Evolutionary conservation across 2,329 filamentous ascomycete species (phyloP).

Genomic region (Teratosphaeriaceae sp.): DNA sequence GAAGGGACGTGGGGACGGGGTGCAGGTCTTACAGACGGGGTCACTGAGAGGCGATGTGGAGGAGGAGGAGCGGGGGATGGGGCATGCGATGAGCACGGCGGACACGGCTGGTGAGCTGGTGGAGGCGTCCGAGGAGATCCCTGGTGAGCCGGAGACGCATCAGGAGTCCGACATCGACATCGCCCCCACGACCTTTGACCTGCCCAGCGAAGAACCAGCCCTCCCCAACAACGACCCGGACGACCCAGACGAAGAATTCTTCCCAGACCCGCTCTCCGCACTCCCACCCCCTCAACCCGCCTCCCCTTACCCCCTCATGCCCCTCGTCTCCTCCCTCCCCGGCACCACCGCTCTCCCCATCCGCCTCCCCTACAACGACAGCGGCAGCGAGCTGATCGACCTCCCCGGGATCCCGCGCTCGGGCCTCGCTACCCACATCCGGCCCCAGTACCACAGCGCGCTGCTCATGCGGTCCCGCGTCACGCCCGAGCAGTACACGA

Average conservation of each 20-base stretch:
- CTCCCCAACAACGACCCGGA: background rate
- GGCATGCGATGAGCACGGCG: background rate
- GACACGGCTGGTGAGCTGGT: slow-evolving; percentile 5
- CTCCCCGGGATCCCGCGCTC: slow-evolving; percentile 77
- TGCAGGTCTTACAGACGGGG: slow-evolving; percentile 38
- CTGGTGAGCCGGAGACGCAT: background rate
- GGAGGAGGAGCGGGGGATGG: background rate
- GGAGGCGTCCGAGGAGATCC: background rate
- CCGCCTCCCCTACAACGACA: slow-evolving; percentile 78
- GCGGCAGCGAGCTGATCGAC: slow-evolving; percentile 86
- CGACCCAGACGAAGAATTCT: slow-evolving; percentile 13
- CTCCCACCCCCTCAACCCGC: slow-evolving; percentile 71
- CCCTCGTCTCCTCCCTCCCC: slow-evolving; percentile 75
- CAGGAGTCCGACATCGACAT: too few species aligned
- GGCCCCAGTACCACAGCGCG: slow-evolving; percentile 55
- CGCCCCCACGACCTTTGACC: background rate
- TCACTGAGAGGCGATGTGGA: slow-evolving; percentile 5
- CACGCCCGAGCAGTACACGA: slow-evolving; percentile 62
- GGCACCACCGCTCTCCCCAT: slow-evolving; percentile 96
- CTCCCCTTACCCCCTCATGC: slow-evolving; percentile 73
- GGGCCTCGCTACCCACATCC: slow-evolving; percentile 64
- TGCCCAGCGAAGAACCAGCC: background rate
- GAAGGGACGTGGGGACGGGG: too few species aligned
- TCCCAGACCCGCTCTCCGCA: slow-evolving; percentile 36
- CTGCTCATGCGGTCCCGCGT: slow-evolving; percentile 75